Evolutionary conservation across 768 basidiomycete genomes (phyloP).

Genomic region (Atractiella rhizophila): DNA sequence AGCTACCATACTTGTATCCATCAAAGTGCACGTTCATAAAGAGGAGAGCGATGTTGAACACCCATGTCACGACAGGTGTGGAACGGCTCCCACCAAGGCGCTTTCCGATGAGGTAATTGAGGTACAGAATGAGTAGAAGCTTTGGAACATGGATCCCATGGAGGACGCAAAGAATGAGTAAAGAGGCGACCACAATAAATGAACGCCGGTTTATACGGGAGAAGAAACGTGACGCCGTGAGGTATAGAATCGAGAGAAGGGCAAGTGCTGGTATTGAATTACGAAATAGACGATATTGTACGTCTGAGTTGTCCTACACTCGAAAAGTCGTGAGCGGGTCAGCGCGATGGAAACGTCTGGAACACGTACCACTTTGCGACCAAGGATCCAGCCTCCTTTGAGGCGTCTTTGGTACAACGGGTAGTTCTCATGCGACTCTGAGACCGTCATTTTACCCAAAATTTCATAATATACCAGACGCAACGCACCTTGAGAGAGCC

Average conservation of each 20-base stretch:
- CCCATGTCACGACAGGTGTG: slow-evolving; percentile 33
- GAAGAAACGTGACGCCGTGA: slow-evolving; percentile 31
- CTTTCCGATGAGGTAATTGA: slow-evolving; percentile 41
- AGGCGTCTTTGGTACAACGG: slow-evolving; percentile 33
- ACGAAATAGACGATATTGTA: slow-evolving; percentile 71
- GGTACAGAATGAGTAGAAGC: slow-evolving; percentile 39
- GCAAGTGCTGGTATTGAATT: slow-evolving; percentile 44
- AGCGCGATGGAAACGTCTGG: neutral
- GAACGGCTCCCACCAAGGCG: slow-evolving; percentile 24
- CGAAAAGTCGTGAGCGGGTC: neutral
- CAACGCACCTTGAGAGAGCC: slow-evolving; percentile 47
- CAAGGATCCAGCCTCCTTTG: slow-evolving; percentile 55
- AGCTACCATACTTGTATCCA: slow-evolving; percentile 41
- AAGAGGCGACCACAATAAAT: slow-evolving; percentile 37
- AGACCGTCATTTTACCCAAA: neutral
- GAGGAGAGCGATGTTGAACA: slow-evolving; percentile 45
- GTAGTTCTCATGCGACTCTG: slow-evolving; percentile 56
- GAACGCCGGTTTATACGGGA: slow-evolving; percentile 9
- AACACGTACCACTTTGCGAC: slow-evolving; percentile 43
- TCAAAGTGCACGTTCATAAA: slow-evolving; percentile 48
- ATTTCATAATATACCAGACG: neutral
- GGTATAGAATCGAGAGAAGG: slow-evolving; percentile 30
- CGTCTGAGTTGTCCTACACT: slow-evolving; percentile 65
- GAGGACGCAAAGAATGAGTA: slow-evolving; percentile 39
- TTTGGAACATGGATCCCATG: slow-evolving; percentile 66